Evolutionary conservation across 352 stramenopile species (phyloP), one percentile per base, ranked within the genome.

Genomic region (Achlya hypogyna): DNA sequence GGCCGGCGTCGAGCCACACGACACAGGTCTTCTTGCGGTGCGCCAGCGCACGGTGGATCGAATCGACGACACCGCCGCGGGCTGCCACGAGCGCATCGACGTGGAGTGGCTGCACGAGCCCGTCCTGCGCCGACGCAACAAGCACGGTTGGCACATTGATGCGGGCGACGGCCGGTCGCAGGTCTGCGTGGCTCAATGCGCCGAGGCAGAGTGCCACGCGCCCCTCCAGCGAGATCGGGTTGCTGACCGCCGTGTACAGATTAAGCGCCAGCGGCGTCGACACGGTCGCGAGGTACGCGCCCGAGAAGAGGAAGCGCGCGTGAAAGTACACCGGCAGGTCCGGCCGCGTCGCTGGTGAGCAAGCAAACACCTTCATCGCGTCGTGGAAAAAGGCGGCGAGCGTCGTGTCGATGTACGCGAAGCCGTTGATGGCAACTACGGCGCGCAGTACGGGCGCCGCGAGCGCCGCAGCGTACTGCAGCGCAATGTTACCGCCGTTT

Each of bases 241-340:
- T 98, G 53, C 95, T 84, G 59, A 98, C 89, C 0, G 94, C 94
- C 22, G 93, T 98, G 74, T 98, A 98, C 32, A 98, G 73, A 75
- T 98, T 98, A 27, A 98, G 80, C 1, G 94, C 95, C 53, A 98
- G 73, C n/a, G 94, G 93, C 16, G 93, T 93, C 6, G 91, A 95
- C 12, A 98, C 93, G 32, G 93, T 87, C 14, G 78, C 79, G 14
- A 98, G 72, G 72, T 98, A 98, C 51, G 75, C 71, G 0, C 79
- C 60, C 0, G 86, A 97, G 76, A 98, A 98, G 32, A 98, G 76
- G 71, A 97, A 98, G 2, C 94, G 76, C 28, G 87, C 75, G 78
- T 97, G 96, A 75, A 98, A 98, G 74, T 98, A 98, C 10, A 98
- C 87, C 10, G 94, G 93, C 12, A 98, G 74, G 71, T 98, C 93